Conservation (phyloP, 1,139 yeast species). For the Pichia inconspicua region DNA sequence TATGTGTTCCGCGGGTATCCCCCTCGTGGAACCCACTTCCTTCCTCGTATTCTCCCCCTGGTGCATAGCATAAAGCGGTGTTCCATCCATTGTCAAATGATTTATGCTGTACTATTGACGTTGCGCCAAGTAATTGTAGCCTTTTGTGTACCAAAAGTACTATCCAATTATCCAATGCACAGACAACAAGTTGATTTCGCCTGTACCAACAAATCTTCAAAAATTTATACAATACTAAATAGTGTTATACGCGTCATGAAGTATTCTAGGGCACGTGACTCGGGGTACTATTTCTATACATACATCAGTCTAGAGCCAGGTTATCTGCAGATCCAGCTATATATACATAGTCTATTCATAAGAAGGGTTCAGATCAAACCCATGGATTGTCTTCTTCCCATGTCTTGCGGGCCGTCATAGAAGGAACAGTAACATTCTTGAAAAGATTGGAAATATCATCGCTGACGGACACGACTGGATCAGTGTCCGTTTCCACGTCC, state of each 20-base stretch:
- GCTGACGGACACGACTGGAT: background rate
- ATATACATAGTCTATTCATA: too few species aligned
- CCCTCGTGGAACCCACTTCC: background rate
- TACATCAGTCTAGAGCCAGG: too few species aligned
- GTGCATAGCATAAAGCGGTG: slow-evolving; percentile 5
- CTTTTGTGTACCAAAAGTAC: background rate
- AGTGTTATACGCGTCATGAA: too few species aligned
- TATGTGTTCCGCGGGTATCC: slow-evolving; percentile 7
- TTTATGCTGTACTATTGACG: background rate
- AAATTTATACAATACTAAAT: too few species aligned
- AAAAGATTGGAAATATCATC: slow-evolving; percentile 36
- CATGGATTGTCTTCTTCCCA: slow-evolving; percentile 29
- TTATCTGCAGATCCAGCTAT: too few species aligned
- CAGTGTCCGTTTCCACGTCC: background rate
- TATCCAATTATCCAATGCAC: background rate
- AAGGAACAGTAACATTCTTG: slow-evolving; percentile 43
- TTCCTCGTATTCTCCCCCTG: background rate
- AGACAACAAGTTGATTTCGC: too few species aligned
- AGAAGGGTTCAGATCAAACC: slow-evolving; percentile 13
- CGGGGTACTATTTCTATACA: too few species aligned
- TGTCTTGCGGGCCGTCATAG: slow-evolving; percentile 43
- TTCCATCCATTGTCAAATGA: slow-evolving; percentile 2
- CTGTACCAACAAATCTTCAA: too few species aligned
- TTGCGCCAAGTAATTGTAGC: background rate
- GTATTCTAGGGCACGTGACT: too few species aligned